Evolutionary conservation across 495 filamentous ascomycete genomes (phyloP).

Genomic region (Thermochaetoides thermophila): DNA sequence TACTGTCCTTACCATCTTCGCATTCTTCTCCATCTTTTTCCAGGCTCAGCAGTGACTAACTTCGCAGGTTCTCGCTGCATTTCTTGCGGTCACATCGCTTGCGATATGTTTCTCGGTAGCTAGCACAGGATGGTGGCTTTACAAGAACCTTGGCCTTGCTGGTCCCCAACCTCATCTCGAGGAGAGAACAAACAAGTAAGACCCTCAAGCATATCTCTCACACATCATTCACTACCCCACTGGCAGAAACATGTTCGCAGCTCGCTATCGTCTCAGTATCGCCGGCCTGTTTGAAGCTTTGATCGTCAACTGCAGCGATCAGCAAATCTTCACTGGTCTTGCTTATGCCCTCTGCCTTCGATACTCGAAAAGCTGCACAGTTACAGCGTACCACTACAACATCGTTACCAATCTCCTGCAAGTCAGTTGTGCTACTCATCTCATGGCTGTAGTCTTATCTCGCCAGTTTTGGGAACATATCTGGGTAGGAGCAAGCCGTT

Average conservation of each 20-base stretch:
- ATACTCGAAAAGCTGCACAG: slow-evolving; percentile 21
- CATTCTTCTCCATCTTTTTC: slow-evolving; percentile 5
- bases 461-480: slow-evolving; percentile 23
- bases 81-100: no score
- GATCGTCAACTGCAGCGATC: slow-evolving; percentile 25
- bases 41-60: no score
- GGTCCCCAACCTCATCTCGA: neutral
- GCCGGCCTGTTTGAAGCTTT: slow-evolving; percentile 21
- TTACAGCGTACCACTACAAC: slow-evolving; percentile 30
- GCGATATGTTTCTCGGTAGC: no score
- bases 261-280: slow-evolving; percentile 9
- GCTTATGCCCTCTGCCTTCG: slow-evolving; percentile 24
- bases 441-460: slow-evolving; percentile 22
- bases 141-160: slow-evolving; percentile 10
- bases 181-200: neutral
- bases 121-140: slow-evolving; percentile 11
- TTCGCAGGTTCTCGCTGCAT: no score
- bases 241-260: slow-evolving; percentile 1
- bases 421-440: slow-evolving; percentile 26
- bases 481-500: slow-evolving; percentile 13
- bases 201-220: neutral
- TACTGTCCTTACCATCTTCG: slow-evolving; percentile 5
- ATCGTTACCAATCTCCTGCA: slow-evolving; percentile 27
- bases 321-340: slow-evolving; percentile 27
- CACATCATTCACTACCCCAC: neutral